Evolutionary conservation across 2,329 filamentous ascomycete species (phyloP).

Genomic region (Emergomyces africanus): DNA sequence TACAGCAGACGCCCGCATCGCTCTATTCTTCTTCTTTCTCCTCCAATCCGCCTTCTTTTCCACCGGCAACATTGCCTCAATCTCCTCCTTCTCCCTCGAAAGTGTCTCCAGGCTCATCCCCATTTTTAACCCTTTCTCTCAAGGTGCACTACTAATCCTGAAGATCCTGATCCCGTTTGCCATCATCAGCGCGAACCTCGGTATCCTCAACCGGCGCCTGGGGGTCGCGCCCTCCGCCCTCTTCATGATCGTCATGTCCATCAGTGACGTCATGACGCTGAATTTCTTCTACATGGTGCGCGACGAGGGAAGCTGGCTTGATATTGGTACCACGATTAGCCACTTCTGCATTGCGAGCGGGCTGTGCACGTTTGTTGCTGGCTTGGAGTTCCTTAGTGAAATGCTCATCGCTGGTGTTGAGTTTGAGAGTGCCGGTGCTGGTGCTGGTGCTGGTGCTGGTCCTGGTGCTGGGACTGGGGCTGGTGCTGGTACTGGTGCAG

Average conservation of each 20-base stretch:
- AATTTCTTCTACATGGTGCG: constrained; percentile 98
- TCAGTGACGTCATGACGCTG: constrained; percentile 81
- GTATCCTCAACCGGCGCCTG: constrained; percentile 73
- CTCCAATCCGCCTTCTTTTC: constrained; percentile 94
- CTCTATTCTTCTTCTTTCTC: constrained; percentile 89
- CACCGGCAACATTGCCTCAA: constrained; percentile 87
- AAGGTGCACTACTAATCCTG: constrained; percentile 71
- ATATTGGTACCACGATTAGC: constrained; percentile 93
- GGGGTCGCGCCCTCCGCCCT: constrained; percentile 77
- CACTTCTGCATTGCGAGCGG: constrained; percentile 90
- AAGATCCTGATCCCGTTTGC: constrained; percentile 92
- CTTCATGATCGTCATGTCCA: constrained; percentile 88
- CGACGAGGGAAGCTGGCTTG: constrained; percentile 93
- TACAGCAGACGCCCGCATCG: constrained; percentile 73
- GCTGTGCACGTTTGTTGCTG: constrained; percentile 81
- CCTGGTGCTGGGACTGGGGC: too few species aligned
- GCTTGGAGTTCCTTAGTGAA: constrained; percentile 73
- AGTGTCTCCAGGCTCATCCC: constrained; percentile 79
- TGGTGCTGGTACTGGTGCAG: too few species aligned
- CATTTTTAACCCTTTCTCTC: constrained; percentile 85
- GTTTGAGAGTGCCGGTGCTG: constrained; percentile 21
- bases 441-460: too few species aligned
- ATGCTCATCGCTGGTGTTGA: constrained; percentile 70
- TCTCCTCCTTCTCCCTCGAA: constrained; percentile 88
- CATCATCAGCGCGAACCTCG: constrained; percentile 84